Percentiles rank a stretch among this genome's conserved stretches.
These are phyloP conservation scores for Basidiobolus heterosporus DNA, from an alignment of 371 early-diverging fungal genomes.

Conservation along the genomic window DNA sequence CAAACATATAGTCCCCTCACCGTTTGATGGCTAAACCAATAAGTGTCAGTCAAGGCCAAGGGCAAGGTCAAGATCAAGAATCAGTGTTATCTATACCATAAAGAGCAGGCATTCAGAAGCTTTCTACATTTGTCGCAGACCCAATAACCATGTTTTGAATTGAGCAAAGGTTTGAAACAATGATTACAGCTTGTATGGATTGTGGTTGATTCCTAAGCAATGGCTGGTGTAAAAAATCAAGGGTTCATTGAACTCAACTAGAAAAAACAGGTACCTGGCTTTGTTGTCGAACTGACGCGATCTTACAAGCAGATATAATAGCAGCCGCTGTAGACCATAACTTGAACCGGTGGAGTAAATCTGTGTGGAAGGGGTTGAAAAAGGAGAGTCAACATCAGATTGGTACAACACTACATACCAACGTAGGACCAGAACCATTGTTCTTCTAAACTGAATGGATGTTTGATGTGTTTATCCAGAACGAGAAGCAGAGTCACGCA, in stretches of 20 bases:
- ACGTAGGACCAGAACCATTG: constrained; percentile 59
- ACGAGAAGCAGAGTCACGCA: constrained; percentile 54
- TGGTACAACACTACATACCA: constrained; percentile 17
- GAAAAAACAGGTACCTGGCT: constrained; percentile 24
- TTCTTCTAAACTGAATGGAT: constrained; percentile 29
- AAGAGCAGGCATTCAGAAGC: constrained; percentile 43
- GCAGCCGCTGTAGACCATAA: constrained; percentile 50
- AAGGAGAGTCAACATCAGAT: neutral
- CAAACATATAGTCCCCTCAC: constrained; percentile 45
- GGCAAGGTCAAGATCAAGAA: neutral
- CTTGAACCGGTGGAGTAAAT: constrained; percentile 59
- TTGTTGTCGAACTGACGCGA: constrained; percentile 28
- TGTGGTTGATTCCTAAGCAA: constrained; percentile 47
- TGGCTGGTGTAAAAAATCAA: constrained; percentile 3
- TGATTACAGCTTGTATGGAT: constrained; percentile 52
- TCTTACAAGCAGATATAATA: constrained; percentile 34
- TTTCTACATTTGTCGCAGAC: constrained; percentile 54
- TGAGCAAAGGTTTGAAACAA: constrained; percentile 46
- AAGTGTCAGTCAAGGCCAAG: neutral
- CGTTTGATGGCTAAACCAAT: constrained; percentile 28
- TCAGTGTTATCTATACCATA: constrained; percentile 29
- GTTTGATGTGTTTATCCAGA: constrained; percentile 20
- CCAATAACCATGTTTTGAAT: constrained; percentile 39
- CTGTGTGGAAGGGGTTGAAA: constrained; percentile 11
- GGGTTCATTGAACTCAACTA: neutral